phyloP scores from a whole-genome alignment of 495 filamentous ascomycete species.

The Tuber umbilicatum region DNA sequence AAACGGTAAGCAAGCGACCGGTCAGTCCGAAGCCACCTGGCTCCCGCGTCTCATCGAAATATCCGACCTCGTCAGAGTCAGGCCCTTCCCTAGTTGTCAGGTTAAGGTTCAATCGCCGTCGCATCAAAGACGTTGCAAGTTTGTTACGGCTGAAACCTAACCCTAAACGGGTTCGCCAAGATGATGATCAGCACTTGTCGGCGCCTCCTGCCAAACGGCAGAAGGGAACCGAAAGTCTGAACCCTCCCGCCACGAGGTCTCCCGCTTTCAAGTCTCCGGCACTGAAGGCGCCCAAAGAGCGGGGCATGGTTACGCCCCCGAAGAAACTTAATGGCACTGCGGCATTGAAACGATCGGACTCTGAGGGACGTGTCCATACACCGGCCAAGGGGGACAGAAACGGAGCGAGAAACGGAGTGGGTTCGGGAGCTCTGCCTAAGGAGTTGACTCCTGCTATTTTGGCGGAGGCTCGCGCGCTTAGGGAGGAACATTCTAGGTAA shows the following conservation, averaged over 20 bases:
- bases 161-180: constrained; percentile 36
- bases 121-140: constrained; percentile 25
- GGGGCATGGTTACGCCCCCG: constrained; percentile 36
- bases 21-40: constrained; percentile 35
- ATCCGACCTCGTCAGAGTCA: constrained; percentile 15
- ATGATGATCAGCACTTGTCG: constrained; percentile 32
- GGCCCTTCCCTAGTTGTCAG: constrained; percentile 36
- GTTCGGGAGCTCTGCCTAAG: not conserved
- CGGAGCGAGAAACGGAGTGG: constrained; percentile 22
- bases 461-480: constrained; percentile 22
- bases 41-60: constrained; percentile 32
- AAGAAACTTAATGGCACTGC: constrained; percentile 38
- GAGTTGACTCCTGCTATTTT: constrained; percentile 27
- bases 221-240: constrained; percentile 23
- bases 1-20: constrained; percentile 39
- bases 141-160: constrained; percentile 32
- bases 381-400: constrained; percentile 37
- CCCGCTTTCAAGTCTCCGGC: constrained; percentile 39
- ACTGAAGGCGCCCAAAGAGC: constrained; percentile 30
- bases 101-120: constrained; percentile 32
- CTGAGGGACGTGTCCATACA: constrained; percentile 30
- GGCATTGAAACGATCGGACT: constrained; percentile 31
- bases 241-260: constrained; percentile 24
- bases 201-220: constrained; percentile 36
- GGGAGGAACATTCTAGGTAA: constrained; percentile 30